These are phyloP conservation scores for Podospora bellae-mahoneyi DNA, from an alignment of 495 filamentous ascomycete genomes.

Conservation along the genomic window DNA sequence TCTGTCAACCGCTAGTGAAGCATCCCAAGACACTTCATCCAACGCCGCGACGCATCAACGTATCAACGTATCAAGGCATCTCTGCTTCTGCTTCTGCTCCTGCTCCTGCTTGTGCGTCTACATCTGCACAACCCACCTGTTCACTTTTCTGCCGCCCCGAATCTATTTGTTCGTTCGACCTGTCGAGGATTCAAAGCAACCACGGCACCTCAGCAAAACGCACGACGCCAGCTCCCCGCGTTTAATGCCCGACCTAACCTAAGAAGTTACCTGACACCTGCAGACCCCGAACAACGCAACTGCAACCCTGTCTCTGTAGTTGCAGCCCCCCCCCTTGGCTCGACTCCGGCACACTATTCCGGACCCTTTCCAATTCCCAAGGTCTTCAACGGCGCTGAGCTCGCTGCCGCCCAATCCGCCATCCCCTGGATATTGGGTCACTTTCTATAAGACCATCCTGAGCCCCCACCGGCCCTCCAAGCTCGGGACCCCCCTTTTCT, in stretches of 20 bases:
- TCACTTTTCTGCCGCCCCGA: slow-evolving; percentile 12
- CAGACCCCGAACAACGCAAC: slow-evolving; percentile 12
- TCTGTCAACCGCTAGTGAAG: neutral
- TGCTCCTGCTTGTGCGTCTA: neutral
- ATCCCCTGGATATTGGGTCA: slow-evolving; percentile 7
- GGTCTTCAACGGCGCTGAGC: slow-evolving; percentile 15
- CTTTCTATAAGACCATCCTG: slow-evolving; percentile 31
- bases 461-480: slow-evolving; percentile 15
- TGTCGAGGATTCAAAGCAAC: neutral
- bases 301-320: slow-evolving; percentile 9
- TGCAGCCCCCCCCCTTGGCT: slow-evolving; percentile 15
- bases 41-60: slow-evolving; percentile 1
- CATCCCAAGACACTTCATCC: slow-evolving; percentile 9
- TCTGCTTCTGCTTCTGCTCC: neutral
- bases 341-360: slow-evolving; percentile 24
- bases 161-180: slow-evolving; percentile 17
- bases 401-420: slow-evolving; percentile 23
- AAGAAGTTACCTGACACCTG: slow-evolving; percentile 14
- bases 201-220: slow-evolving; percentile 15
- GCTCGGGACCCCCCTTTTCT: slow-evolving; percentile 14
- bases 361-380: slow-evolving; percentile 20
- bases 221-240: slow-evolving; percentile 30
- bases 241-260: slow-evolving; percentile 41
- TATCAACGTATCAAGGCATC: slow-evolving; percentile 2
- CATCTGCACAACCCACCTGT: slow-evolving; percentile 3